Base-by-base conservation (phyloP, 352 stramenopile genomes). In the Halophytophthora polymorphica region DNA sequence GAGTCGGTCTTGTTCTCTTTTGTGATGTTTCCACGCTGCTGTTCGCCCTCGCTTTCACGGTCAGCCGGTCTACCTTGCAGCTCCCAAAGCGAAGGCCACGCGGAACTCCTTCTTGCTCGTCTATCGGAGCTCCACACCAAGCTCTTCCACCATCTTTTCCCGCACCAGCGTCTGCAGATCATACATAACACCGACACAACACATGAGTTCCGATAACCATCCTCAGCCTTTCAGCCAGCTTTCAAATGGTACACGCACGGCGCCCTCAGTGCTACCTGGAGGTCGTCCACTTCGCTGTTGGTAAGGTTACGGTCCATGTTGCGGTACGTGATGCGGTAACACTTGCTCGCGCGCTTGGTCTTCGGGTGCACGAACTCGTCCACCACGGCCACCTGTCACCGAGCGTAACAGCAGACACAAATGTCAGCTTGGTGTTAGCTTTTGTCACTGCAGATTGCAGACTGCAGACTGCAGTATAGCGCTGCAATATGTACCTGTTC, bases 241-340 rank as follows among this genome's bases (percentile, higher is more conserved):
- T 19, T 33, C 36, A 51, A 39, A 29, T 10, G 14, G 17, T 19
- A 5, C 3, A 15, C 15, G 36, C 13, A 43, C 21, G 42, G 10
- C 13, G 18, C 36, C 7, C 34, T 18, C 14, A 33, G n/a, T 15
- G 12, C 33, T 66, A 95, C 79, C 81, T 99, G 97, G 13, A 99
- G 77, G 15, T 68, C 74, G 79, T 99, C 96, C 56, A 99, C 93
- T 69, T 99, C 97, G 50, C 98, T 93, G 79, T 99, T 99, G 44
- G 97, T 99, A 36, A 99, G 81, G 54, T 86, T 98, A 28, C 97
- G 90, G 69, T 99, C 96, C 96, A 99, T 99, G 67, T 95, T 95
- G 56, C 97, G 88, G 70, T 99, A 99, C 18, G 85, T 98, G 68
- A 99, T 98, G 48, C 97, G 87, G 69, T 98, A 99, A 80, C 97